Conservation (phyloP, 2,329 filamentous ascomycete species). For the Alternaria hordeiaustralica region DNA sequence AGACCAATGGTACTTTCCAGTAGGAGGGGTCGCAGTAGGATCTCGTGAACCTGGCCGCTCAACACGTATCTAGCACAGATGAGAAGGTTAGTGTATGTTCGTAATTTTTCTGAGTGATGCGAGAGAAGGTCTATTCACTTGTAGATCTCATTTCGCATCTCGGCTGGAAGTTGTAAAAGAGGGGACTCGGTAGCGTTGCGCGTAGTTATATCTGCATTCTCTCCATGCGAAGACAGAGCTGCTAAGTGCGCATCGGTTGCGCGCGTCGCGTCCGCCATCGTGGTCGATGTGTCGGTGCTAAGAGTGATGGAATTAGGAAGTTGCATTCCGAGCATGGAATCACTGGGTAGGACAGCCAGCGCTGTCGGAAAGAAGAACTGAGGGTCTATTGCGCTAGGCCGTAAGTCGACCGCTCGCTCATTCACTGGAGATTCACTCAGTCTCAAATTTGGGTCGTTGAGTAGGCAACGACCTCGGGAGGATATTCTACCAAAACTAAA, state of each 20-base stretch:
- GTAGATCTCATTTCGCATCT: neutral
- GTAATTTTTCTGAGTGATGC: neutral
- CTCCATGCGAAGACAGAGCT: neutral
- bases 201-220: neutral
- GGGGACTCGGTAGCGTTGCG: neutral
- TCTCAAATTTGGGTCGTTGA: neutral
- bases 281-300: neutral
- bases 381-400: neutral
- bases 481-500: neutral
- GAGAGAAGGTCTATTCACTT: neutral
- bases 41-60: neutral
- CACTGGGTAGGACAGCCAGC: neutral
- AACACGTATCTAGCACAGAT: neutral
- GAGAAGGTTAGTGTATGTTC: neutral
- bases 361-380: neutral
- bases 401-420: neutral
- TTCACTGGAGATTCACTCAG: neutral
- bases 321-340: neutral
- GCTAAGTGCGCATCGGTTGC: neutral
- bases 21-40: neutral
- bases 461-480: neutral
- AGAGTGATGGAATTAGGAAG: neutral
- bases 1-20: neutral
- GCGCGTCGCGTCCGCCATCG: neutral
- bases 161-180: neutral